phyloP scores from a whole-genome alignment of 2,329 filamentous ascomycete genomes.

The Emydomyces testavorans region DNA sequence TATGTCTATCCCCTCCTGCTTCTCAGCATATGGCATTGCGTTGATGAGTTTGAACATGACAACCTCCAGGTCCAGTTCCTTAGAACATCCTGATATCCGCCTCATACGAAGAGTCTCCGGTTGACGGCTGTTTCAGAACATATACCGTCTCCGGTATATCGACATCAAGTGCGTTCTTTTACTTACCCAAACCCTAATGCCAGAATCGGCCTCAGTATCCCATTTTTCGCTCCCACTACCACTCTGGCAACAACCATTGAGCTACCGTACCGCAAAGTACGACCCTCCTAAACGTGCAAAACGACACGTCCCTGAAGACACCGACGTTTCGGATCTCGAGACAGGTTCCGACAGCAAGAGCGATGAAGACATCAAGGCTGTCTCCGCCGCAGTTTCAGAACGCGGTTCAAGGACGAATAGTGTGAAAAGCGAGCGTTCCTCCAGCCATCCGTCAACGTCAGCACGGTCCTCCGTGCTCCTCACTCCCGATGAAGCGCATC shows the following conservation, averaged over 20 bases:
- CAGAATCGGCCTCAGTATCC: slow-evolving; percentile 18
- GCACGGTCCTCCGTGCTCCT: slow-evolving; percentile 23
- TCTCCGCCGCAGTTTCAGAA: neutral
- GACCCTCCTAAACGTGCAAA: slow-evolving; percentile 27
- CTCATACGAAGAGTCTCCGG: neutral
- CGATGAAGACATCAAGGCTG: neutral
- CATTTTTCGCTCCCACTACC: slow-evolving; percentile 31
- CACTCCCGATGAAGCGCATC: slow-evolving; percentile 32
- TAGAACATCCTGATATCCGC: neutral
- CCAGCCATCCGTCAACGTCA: slow-evolving; percentile 11
- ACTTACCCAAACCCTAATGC: neutral
- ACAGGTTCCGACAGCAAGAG: slow-evolving; percentile 18
- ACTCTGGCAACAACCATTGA: slow-evolving; percentile 28
- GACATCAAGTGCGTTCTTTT: neutral
- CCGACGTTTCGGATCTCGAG: slow-evolving; percentile 22
- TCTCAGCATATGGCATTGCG: too few species aligned
- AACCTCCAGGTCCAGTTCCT: neutral
- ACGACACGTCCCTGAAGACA: slow-evolving; percentile 3
- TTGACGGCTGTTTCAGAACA: neutral
- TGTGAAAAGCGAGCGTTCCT: neutral
- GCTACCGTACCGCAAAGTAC: slow-evolving; percentile 28
- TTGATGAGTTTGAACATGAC: neutral
- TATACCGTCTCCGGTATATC: neutral
- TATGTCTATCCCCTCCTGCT: too few species aligned
- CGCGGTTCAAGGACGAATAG: neutral